These are phyloP conservation scores for Rhodomyrtus psidioides DNA, from an alignment of 441 rosid genomes.

Conservation along the genomic window DNA sequence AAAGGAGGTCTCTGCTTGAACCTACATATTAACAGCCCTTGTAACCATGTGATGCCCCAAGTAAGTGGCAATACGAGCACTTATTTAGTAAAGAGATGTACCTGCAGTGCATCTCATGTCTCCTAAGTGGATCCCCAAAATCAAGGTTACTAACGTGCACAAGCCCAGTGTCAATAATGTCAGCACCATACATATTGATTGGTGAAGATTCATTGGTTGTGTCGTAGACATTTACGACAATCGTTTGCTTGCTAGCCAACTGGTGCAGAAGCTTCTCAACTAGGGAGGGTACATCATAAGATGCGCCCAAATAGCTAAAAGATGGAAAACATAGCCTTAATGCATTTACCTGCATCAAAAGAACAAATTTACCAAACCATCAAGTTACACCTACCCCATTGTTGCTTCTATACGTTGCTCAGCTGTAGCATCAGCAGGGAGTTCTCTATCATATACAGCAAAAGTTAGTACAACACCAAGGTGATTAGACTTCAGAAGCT, in stretches of 20 bases:
- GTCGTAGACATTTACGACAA: conserved; percentile 89
- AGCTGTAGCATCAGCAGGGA: conserved; percentile 64
- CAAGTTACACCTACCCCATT: conserved; percentile 48
- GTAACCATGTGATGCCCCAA: not conserved
- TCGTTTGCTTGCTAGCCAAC: conserved; percentile 87
- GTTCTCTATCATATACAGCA: conserved; percentile 67
- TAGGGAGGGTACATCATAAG: conserved; percentile 93
- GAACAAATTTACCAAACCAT: not conserved
- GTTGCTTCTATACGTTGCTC: conserved; percentile 69
- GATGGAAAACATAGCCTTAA: not conserved
- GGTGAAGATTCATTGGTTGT: conserved; percentile 65
- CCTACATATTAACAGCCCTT: conserved; percentile 29
- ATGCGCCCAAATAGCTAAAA: conserved; percentile 83
- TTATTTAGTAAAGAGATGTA: conserved; percentile 13
- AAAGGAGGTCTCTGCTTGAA: conserved; percentile 70
- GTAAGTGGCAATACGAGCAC: not conserved
- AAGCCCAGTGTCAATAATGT: conserved; percentile 55
- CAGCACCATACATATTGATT: conserved; percentile 81
- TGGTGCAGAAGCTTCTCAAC: conserved; percentile 96
- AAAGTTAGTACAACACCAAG: conserved; percentile 91
- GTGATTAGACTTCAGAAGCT: conserved; percentile 87
- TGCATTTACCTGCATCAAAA: not conserved
- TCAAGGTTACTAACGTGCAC: conserved; percentile 59
- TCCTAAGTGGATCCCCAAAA: conserved; percentile 90
- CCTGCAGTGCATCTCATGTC: conserved; percentile 99